A percentile compares a stretch with the other conserved stretches of the same genome.
These are phyloP conservation scores for Vanrija sp. DNA, from an alignment of 1,284 basidiomycete genomes.

Conservation along the genomic window DNA sequence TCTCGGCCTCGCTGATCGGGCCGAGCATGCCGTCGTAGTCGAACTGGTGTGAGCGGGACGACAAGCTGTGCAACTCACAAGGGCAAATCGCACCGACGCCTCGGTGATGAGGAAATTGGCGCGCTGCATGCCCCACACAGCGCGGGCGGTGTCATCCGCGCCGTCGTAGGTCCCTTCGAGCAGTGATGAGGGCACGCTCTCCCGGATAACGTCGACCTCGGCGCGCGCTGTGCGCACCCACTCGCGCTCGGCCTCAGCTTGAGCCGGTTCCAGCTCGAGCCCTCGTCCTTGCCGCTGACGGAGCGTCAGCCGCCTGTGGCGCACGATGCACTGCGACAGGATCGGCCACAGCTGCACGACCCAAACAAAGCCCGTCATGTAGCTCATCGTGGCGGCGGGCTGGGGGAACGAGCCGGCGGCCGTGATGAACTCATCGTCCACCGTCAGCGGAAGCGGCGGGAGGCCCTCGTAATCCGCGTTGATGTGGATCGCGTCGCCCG, in stretches of 20 bases:
- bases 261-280: background rate
- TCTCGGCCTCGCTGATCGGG: background rate
- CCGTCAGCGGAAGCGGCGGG: conserved; percentile 18
- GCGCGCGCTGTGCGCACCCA: background rate
- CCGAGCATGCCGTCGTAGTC: conserved; percentile 7
- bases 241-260: background rate
- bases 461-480: conserved; percentile 15
- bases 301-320: conserved; percentile 17
- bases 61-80: background rate
- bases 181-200: background rate
- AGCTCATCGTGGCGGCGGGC: conserved; percentile 4
- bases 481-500: conserved; percentile 12
- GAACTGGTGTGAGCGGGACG: conserved; percentile 3
- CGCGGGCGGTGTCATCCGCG: background rate
- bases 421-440: conserved; percentile 26
- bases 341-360: conserved; percentile 18
- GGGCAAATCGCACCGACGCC: conserved; percentile 20
- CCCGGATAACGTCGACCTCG: background rate
- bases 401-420: conserved; percentile 3
- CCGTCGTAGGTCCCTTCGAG: background rate
- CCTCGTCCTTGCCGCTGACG: background rate
- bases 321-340: conserved; percentile 19
- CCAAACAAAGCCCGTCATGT: conserved; percentile 23
- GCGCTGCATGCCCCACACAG: conserved; percentile 15
- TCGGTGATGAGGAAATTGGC: conserved; percentile 30